Evolutionary conservation across 768 basidiomycete species (phyloP), one percentile per base, ranked within the genome.

Genomic region (Leucocoprinus sp.): DNA sequence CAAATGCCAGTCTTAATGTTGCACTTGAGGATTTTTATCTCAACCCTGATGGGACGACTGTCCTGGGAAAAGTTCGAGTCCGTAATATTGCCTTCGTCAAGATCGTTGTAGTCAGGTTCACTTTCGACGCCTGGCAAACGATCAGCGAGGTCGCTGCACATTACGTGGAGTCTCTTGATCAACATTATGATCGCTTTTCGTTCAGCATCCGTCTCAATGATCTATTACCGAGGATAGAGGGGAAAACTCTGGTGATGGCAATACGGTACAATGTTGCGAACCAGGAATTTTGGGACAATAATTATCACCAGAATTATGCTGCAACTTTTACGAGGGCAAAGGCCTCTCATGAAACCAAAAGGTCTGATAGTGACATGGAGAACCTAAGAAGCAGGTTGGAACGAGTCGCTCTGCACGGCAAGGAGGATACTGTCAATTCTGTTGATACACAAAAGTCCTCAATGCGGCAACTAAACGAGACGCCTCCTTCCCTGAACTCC

Each of bases 121-220:
- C 95, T 1, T 76, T 93, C 54, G 95, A 98, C 60, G 74, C 71
- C 54, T 98, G 95, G 95, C 90, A 92, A 62, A 99, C 95, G 37
- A 93, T 90, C 48, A 87, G 84, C 61, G 95, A 98, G 63, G 88
- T 96, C 48, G 77, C 82, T 0, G 93, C 82, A 19, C 78, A 75
- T 40, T 84, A 88, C 60, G 63, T 65, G 15, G 66, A 70, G 42
- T 64, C 70, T 3, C 50, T 76, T 14, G 71, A 75, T 46, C 59
- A 70, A 27, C 57, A 68, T 17, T 73, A 76, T 59, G 92, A 93
- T 57, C 69, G 85, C 15, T 95, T 95, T 64, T 59, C 68, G 18
- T 95, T 93, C 63, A 65, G 62, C 15, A 80, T 93, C 53, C 72
- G 83, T 50, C 65, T 99, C 8, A 78, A 79, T 50, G 93, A 96